Conservation (phyloP, 1,284 basidiomycete genomes). For the Apiotrichum domesticum region DNA sequence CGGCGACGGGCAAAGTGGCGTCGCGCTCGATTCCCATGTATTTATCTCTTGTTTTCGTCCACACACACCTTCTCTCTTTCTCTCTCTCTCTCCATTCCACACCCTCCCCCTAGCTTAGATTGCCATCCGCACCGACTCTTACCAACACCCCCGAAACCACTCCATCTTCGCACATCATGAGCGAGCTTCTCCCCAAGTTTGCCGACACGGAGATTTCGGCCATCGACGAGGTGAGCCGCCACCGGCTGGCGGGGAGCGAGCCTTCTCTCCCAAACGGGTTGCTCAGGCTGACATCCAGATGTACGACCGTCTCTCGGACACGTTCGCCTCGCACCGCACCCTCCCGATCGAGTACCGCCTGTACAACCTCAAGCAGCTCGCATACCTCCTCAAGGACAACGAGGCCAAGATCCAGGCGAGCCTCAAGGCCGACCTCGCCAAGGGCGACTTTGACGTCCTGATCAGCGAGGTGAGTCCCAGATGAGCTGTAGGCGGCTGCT, state of each 20-base stretch:
- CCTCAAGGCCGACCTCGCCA: constrained; percentile 54
- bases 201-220: constrained; percentile 16
- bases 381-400: constrained; percentile 60
- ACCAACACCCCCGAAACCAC: too few species aligned
- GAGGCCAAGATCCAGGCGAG: constrained; percentile 51
- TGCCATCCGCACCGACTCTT: too few species aligned
- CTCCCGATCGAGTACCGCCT: constrained; percentile 55
- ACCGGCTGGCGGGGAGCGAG: too few species aligned
- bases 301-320: constrained; percentile 49
- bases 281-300: constrained; percentile 38
- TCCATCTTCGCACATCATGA: not conserved
- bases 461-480: constrained; percentile 30
- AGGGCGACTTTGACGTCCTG: constrained; percentile 42
- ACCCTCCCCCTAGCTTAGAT: too few species aligned
- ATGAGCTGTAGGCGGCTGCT: not conserved
- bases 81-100: too few species aligned
- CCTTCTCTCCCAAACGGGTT: too few species aligned
- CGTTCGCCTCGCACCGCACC: constrained; percentile 55
- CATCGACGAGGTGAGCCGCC: constrained; percentile 18
- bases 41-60: too few species aligned
- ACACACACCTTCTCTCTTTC: too few species aligned
- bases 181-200: constrained; percentile 9
- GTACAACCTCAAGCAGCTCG: constrained; percentile 60
- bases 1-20: too few species aligned
- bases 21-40: too few species aligned